Conservation (phyloP, 805 yeast genomes). For the Yarrowia hollandica region DNA sequence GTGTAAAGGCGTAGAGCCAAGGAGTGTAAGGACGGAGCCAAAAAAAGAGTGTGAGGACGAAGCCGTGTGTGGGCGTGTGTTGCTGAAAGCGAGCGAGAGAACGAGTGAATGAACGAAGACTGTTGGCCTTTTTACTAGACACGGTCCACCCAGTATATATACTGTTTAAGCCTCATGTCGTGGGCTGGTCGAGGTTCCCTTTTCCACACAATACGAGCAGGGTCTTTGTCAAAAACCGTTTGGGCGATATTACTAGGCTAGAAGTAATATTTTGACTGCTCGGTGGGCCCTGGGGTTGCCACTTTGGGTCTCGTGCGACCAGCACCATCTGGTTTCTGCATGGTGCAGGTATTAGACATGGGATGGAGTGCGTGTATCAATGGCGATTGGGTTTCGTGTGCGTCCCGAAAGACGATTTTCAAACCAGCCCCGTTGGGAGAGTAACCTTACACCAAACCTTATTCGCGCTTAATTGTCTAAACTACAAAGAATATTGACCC, state of each 20-base stretch:
- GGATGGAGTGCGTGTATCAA: neutral
- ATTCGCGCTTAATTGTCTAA: too few relatives aligned
- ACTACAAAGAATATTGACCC: too few relatives aligned
- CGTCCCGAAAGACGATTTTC: neutral
- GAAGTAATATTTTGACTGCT: neutral
- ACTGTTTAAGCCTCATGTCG: neutral
- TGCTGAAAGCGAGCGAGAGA: neutral
- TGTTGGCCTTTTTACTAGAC: neutral
- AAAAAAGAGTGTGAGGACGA: neutral
- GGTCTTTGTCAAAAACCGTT: neutral
- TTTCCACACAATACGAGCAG: conserved; percentile 14
- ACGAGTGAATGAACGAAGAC: neutral
- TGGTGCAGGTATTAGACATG: conserved; percentile 14
- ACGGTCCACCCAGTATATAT: neutral
- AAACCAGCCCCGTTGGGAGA: conserved; percentile 16
- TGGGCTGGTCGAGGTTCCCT: neutral
- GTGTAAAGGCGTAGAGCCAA: neutral
- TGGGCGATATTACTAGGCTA: conserved; percentile 12
- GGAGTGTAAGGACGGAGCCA: neutral
- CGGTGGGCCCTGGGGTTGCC: neutral
- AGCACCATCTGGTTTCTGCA: neutral
- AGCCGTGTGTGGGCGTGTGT: too few relatives aligned
- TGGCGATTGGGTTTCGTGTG: neutral
- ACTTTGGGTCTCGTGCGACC: neutral
- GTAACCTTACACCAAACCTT: neutral